Evolutionary conservation across 805 yeast genomes (phyloP).

Genomic region (Middelhovenomyces tepae): DNA sequence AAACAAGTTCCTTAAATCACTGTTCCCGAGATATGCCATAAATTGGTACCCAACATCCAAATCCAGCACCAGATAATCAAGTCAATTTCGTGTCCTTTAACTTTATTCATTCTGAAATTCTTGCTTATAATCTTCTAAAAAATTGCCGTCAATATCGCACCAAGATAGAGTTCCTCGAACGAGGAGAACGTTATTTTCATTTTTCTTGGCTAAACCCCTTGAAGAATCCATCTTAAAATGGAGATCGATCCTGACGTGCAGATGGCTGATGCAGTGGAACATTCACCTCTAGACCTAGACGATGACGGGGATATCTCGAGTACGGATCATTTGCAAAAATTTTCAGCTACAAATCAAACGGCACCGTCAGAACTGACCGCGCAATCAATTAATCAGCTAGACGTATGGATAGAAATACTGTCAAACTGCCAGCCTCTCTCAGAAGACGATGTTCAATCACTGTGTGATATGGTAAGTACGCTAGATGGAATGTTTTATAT

Average conservation of each 20-base stretch:
- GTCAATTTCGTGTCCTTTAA: no score
- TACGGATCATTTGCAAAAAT: conserved; percentile 44
- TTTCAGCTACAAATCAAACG: conserved; percentile 27
- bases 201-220: no score
- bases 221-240: conserved; percentile 18
- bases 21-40: no score
- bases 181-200: no score
- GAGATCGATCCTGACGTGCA: conserved; percentile 33
- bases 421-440: conserved; percentile 75
- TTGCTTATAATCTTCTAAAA: no score
- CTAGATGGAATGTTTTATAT: no score
- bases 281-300: conserved; percentile 67
- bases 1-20: no score
- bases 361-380: conserved; percentile 42
- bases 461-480: conserved; percentile 78
- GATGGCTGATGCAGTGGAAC: conserved; percentile 28
- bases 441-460: conserved; percentile 69
- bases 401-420: conserved; percentile 82
- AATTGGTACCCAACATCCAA: no score
- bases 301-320: conserved; percentile 64
- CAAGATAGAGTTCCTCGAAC: no score
- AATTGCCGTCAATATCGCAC: no score
- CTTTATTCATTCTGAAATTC: no score
- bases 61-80: no score
- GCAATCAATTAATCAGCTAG: conserved; percentile 58